phyloP scores from a whole-genome alignment of 805 yeast species.

The Pichia heedii region DNA sequence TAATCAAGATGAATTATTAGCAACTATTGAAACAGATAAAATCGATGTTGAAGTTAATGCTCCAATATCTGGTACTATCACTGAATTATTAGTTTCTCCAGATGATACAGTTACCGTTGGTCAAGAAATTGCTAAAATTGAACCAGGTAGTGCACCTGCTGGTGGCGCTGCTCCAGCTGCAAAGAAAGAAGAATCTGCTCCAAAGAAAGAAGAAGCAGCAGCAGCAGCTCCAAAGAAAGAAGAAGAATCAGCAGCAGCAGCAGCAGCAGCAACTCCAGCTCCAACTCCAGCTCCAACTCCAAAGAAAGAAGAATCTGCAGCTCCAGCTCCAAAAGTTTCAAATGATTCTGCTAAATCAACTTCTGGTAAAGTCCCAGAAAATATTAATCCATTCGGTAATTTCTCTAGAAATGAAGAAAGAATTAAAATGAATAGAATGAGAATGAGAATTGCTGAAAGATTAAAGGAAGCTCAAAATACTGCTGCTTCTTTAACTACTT shows the following conservation, averaged over 20 bases:
- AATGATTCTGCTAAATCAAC: conserved; percentile 9
- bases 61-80: conserved; percentile 83
- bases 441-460: conserved; percentile 97
- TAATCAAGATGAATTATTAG: conserved; percentile 78
- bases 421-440: conserved; percentile 99
- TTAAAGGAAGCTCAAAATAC: conserved; percentile 98
- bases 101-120: conserved; percentile 96
- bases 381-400: conserved; percentile 29
- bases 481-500: conserved; percentile 95
- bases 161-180: conserved; percentile 38
- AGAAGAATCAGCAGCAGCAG: conserved; percentile 23
- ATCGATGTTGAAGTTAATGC: conserved; percentile 96
- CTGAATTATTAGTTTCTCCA: conserved; percentile 69
- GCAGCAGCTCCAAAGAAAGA: conserved; percentile 12
- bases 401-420: conserved; percentile 83
- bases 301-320: conserved; percentile 10
- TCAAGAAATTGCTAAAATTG: conserved; percentile 81
- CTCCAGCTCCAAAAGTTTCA: conserved; percentile 18
- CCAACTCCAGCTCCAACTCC: conserved; percentile 23
- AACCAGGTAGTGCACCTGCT: conserved; percentile 65
- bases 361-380: conserved; percentile 25
- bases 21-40: conserved; percentile 97
- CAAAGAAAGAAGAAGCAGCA: conserved; percentile 1
- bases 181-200: conserved; percentile 7
- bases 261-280: conserved; percentile 20